Base-by-base conservation (phyloP, 164 flowering plant genomes). In the Aristolochia contorta region DNA sequence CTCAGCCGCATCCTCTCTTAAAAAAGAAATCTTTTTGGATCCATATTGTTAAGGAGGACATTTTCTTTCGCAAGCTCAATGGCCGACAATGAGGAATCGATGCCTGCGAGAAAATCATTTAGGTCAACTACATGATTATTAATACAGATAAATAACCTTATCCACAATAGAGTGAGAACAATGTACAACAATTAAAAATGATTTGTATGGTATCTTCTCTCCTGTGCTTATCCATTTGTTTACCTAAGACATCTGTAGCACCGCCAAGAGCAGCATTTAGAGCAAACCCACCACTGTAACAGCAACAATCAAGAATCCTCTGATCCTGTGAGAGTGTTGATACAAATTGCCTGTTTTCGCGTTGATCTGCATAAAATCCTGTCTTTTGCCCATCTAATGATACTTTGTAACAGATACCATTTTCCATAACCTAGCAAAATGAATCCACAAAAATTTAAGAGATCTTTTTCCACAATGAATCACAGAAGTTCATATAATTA, bases 261-360 rank as follows among this genome's bases (percentile, higher is more conserved):
- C 92, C 93, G 58, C 92, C 96, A 53, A 41, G 45, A 12, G 77
- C 83, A 67, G 98, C 97, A 80, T 82, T 93, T 45, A 93, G 77
- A 65, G 96, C 73, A 80, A 93, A 93, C n/a, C 97, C 98, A 55
- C 97, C 97, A 77, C 89, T 93, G 61, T 93, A 93, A 80, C 98
- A 90, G 79, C 85, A 93, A 49, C 90, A 25, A 65, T 93, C 98
- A 69, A 93, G 89, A 64, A 93, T 94, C 56, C 70, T 81, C 68
- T 70, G 80, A 60, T 87, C 92, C 33, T 74, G 54, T 24, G 90
- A 83, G 57, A 93, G 76, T 57, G 84, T 73, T 43, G 89, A 84
- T 72, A 93, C 71, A 65, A 82, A 90, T 52, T 74, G 75, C 25
- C 98, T 87, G 52, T 84, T 89, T 68, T 93, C 98, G 46, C 98